Evolutionary conservation across 75 land plant genomes (phyloP), one percentile per base, ranked within the genome.

Genomic region (Sequoiadendron giganteum): DNA sequence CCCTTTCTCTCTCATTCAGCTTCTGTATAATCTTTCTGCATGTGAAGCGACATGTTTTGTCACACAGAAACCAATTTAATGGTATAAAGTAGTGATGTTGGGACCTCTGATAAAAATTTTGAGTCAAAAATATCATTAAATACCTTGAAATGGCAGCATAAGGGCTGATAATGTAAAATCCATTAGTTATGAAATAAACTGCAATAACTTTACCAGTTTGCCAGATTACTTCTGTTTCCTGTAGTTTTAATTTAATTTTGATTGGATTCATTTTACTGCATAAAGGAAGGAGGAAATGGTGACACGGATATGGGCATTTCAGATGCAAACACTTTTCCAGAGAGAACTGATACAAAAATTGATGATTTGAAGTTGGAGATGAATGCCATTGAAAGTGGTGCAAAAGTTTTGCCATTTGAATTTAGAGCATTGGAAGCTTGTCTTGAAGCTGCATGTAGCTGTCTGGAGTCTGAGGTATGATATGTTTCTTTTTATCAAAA

Each of bases 371-470:
- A 81, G 83, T 10, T 28, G 21, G 83, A 81, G 28, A 81, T 45
- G 49, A 81, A 81, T 43, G 48, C 48, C 83, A 43, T 42, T 81
- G 83, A 43, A 21, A 45, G 43, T 43, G 92, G 92, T 49, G 86
- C 91, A 3, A 94, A 88, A 77, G 87, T 88, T 39, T 70, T 94
- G 86, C 95, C 95, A 15, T 94, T 94, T 86, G 95, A 94, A 73
- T 94, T 94, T 86, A 92, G 91, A 72, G 95, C 92, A 42, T 75
- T 94, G 39, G 95, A 94, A 86, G 91, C 89, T 47, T 93, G 93
- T 36, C 88, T 94, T 83, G 94, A 94, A 85, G 92, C 90, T 87
- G 89, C 94, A 76, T 94, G 95, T 54, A 88, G 85, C 70, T 84
- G 86, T 73, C 93, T 94, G 36, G 94, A 94, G 54, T 10, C 85